Conservation (phyloP, 2,329 filamentous ascomycete genomes). For the Saccharata proteae region DNA sequence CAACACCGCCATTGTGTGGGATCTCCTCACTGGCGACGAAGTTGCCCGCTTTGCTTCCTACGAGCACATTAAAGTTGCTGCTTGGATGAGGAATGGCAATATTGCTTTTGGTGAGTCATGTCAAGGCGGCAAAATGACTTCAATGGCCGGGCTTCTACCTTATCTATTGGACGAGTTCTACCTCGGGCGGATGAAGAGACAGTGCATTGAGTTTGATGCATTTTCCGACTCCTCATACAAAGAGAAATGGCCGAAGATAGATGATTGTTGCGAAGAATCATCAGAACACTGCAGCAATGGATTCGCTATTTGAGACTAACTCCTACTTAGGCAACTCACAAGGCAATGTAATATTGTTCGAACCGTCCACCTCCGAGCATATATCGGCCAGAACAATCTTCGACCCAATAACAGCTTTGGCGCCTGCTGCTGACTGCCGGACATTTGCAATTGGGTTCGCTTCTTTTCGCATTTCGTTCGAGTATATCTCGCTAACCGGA, state of each 20-base stretch:
- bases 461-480: constrained; percentile 1
- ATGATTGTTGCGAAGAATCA: constrained; percentile 10
- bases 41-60: constrained; percentile 88
- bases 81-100: constrained; percentile 96
- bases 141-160: not conserved
- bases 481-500: constrained; percentile 12
- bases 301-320: constrained; percentile 3
- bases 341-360: constrained; percentile 88
- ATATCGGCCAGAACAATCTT: constrained; percentile 85
- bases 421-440: constrained; percentile 77
- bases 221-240: constrained; percentile 2
- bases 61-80: constrained; percentile 69
- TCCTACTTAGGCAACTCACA: constrained; percentile 63
- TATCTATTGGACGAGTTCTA: too few relatives aligned
- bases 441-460: constrained; percentile 90
- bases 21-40: constrained; percentile 82
- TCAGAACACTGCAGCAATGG: too few relatives aligned
- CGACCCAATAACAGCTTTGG: constrained; percentile 87
- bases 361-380: constrained; percentile 85
- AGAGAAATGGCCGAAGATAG: constrained; percentile 9
- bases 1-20: constrained; percentile 93
- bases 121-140: constrained; percentile 7
- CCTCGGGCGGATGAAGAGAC: too few relatives aligned
- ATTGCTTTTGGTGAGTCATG: constrained; percentile 76
- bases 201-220: constrained; percentile 2